Conservation (phyloP, 2,329 filamentous ascomycete genomes). For the Lasiodiplodia sp. region DNA sequence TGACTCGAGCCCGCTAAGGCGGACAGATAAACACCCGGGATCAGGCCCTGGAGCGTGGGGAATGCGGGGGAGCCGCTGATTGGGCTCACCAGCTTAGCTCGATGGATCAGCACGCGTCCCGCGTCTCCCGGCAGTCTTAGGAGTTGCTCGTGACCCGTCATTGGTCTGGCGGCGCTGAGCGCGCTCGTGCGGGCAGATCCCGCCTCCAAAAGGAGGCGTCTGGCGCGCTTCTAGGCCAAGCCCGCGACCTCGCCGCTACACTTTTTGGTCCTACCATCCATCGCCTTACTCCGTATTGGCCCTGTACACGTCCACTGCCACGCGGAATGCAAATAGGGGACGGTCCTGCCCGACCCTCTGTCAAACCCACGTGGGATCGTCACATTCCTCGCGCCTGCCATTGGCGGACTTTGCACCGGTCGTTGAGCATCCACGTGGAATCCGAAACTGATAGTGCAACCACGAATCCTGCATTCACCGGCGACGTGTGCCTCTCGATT, state of each 20-base stretch:
- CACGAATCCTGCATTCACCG: background rate
- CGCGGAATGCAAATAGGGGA: no score
- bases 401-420: background rate
- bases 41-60: background rate
- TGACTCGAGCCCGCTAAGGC: slow-evolving; percentile 9
- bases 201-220: slow-evolving; percentile 1
- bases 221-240: background rate
- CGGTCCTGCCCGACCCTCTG: no score
- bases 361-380: background rate
- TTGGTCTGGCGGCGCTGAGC: background rate
- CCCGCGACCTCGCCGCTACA: no score
- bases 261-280: no score
- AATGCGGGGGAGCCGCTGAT: slow-evolving; percentile 25
- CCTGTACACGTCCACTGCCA: no score
- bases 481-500: background rate
- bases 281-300: no score
- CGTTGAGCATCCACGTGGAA: background rate
- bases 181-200: slow-evolving; percentile 6
- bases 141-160: slow-evolving; percentile 8
- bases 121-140: background rate
- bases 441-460: background rate
- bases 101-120: slow-evolving; percentile 12
- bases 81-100: background rate
- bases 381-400: background rate
- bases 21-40: slow-evolving; percentile 13